phyloP scores from a whole-genome alignment of 306 rosid genomes.

The Casuarina cunninghamiana region DNA sequence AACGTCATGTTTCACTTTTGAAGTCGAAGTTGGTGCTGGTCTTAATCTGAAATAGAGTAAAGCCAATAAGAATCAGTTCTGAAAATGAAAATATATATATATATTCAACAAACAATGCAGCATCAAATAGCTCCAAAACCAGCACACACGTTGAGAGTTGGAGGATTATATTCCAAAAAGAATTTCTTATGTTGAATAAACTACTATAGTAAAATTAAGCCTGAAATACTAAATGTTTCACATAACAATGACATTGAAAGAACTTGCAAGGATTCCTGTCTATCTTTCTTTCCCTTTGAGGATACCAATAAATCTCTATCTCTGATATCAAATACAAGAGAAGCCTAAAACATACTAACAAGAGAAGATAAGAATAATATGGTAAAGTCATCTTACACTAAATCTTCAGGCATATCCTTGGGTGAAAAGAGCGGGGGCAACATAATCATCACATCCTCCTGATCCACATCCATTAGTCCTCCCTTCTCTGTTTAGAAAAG shows the following conservation, averaged over 20 bases:
- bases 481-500: constrained; percentile 47
- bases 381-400: constrained; percentile 60
- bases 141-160: background rate
- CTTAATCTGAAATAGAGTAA: constrained; percentile 58
- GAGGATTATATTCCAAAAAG: background rate
- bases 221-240: background rate
- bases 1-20: constrained; percentile 59
- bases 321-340: background rate
- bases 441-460: constrained; percentile 75
- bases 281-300: background rate
- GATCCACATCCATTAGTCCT: constrained; percentile 59
- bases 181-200: background rate
- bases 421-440: constrained; percentile 73
- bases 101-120: background rate
- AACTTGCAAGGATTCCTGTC: background rate
- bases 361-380: constrained; percentile 13
- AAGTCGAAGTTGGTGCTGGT: constrained; percentile 35
- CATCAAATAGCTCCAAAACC: constrained; percentile 3
- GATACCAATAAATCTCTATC: background rate
- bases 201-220: background rate
- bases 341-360: constrained; percentile 3
- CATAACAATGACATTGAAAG: background rate
- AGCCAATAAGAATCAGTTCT: constrained; percentile 8
- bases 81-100: background rate
- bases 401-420: constrained; percentile 77